These are phyloP conservation scores for Thelonectria blattea DNA, from an alignment of 2,329 filamentous ascomycete species.

Conservation along the genomic window DNA sequence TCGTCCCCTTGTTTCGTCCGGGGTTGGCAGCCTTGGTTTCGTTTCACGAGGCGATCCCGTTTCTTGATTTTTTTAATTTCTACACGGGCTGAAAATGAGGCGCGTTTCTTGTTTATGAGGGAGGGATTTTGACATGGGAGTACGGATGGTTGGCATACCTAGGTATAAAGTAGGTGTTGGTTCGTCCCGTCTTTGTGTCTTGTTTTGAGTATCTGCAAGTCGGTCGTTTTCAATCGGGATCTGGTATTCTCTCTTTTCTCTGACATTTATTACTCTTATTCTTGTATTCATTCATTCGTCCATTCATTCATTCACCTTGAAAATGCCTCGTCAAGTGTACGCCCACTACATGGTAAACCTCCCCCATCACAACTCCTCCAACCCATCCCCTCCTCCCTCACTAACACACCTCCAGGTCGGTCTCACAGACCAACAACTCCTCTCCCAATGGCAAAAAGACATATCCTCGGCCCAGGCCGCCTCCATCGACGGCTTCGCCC, in stretches of 20 bases:
- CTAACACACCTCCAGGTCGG: constrained; percentile 34
- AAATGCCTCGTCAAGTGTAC: constrained; percentile 37
- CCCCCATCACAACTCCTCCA: not conserved
- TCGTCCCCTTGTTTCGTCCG: not conserved
- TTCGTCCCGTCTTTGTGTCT: not conserved
- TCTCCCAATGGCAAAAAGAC: constrained; percentile 42
- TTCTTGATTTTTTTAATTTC: not conserved
- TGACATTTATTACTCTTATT: not conserved
- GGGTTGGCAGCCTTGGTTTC: not conserved
- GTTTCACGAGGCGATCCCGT: not conserved
- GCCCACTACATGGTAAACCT: constrained; percentile 41
- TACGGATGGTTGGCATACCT: no score
- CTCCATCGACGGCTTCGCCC: constrained; percentile 50
- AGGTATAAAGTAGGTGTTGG: not conserved
- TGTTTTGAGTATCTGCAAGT: not conserved
- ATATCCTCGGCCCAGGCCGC: constrained; percentile 43
- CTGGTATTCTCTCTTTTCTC: constrained; percentile 1
- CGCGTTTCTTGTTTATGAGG: not conserved
- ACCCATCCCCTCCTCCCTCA: not conserved
- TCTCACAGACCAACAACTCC: constrained; percentile 40
- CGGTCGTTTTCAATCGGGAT: not conserved
- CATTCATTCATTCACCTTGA: not conserved
- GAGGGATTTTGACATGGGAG: no score
- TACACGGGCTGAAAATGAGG: not conserved
- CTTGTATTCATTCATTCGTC: not conserved